Percentiles rank a stretch among this genome's conserved stretches.
Conservation (phyloP, 345 rosid species). For the Camelina laxa region DNA sequence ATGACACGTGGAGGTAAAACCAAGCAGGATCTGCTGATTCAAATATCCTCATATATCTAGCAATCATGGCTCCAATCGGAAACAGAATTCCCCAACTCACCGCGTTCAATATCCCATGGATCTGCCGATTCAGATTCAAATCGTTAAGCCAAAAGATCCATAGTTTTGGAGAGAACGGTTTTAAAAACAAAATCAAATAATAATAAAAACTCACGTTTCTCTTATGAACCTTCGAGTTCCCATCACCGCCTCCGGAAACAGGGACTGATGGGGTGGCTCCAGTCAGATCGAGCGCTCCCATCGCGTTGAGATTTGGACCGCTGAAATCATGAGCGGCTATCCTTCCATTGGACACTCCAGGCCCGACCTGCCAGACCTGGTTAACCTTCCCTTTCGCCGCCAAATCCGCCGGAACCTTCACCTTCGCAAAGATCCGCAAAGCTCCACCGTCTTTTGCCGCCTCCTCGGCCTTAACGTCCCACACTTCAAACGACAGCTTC, state of each 20-base stretch:
- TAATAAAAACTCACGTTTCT: conserved; percentile 55
- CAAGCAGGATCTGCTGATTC: conserved; percentile 46
- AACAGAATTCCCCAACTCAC: conserved; percentile 53
- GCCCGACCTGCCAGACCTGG: conserved; percentile 92
- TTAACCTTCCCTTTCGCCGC: conserved; percentile 54
- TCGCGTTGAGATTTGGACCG: conserved; percentile 42
- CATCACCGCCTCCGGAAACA: conserved; percentile 42
- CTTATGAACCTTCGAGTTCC: conserved; percentile 49
- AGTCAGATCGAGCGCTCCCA: conserved; percentile 50
- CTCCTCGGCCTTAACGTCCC: conserved; percentile 62
- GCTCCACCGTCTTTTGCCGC: conserved; percentile 40
- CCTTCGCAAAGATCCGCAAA: conserved; percentile 61
- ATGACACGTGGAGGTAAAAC: conserved; percentile 49
- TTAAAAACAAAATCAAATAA: not conserved
- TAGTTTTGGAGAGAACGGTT: not conserved
- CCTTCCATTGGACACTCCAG: conserved; percentile 44
- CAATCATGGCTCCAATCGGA: conserved; percentile 49
- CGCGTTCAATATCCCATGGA: conserved; percentile 50
- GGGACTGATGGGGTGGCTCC: conserved; percentile 26
- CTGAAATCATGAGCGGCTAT: conserved; percentile 44
- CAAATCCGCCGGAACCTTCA: conserved; percentile 66
- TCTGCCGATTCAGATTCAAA: conserved; percentile 16
- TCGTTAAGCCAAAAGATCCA: not conserved
- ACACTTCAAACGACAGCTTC: conserved; percentile 66
- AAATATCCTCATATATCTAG: conserved; percentile 43